phyloP scores from a whole-genome alignment of 2,329 filamentous ascomycete species.

The Scedosporium apiospermum region DNA sequence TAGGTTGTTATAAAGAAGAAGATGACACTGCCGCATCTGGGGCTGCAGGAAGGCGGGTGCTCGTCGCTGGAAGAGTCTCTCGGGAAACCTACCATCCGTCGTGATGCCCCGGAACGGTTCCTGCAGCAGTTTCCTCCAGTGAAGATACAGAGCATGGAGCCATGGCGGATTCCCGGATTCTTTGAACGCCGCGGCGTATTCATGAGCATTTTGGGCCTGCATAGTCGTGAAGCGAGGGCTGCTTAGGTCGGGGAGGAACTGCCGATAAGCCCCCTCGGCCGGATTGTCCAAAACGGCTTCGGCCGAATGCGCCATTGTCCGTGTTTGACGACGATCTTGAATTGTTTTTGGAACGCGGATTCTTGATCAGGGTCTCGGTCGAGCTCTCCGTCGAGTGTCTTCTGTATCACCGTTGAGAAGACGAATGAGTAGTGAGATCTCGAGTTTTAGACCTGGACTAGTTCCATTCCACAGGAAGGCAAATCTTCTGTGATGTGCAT shows the following conservation, averaged over 20 bases:
- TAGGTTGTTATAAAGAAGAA: too few species aligned
- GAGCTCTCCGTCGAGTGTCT: too few species aligned
- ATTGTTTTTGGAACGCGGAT: too few species aligned
- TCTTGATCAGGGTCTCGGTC: too few species aligned
- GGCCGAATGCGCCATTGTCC: not conserved
- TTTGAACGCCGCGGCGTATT: slow-evolving; percentile 53
- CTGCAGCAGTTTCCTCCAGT: slow-evolving; percentile 48
- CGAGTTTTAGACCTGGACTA: too few species aligned
- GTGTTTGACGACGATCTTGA: too few species aligned
- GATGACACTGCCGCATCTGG: too few species aligned
- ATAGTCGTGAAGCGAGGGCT: slow-evolving; percentile 53
- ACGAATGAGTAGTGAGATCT: too few species aligned
- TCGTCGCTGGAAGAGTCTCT: not conserved
- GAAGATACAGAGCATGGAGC: slow-evolving; percentile 51
- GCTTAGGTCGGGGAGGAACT: slow-evolving; percentile 47
- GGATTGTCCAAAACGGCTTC: not conserved
- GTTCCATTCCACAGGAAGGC: too few species aligned
- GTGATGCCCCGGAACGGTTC: slow-evolving; percentile 67
- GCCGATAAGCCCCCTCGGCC: slow-evolving; percentile 9
- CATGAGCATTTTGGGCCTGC: slow-evolving; percentile 50
- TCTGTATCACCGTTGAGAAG: too few species aligned
- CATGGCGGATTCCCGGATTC: slow-evolving; percentile 52
- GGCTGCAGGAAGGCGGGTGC: too few species aligned
- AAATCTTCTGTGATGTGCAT: too few species aligned
- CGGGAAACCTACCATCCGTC: slow-evolving; percentile 43